Evolutionary conservation across 2,329 filamentous ascomycete species (phyloP).

Genomic region (Trichoderma arundinaceum): DNA sequence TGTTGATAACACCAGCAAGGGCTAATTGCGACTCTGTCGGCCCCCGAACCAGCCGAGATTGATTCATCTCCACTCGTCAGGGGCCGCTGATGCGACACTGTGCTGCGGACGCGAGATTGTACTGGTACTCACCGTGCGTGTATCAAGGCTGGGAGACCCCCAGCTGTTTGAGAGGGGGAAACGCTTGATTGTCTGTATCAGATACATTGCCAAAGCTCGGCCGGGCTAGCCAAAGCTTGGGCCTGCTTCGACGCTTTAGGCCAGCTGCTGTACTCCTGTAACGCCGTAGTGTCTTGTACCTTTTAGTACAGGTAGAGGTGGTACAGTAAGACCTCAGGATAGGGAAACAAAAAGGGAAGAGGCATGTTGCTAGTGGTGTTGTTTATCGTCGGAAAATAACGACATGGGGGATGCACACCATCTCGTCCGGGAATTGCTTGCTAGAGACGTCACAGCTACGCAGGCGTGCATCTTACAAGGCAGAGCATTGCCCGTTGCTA

Average conservation of each 20-base stretch:
- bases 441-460: not conserved
- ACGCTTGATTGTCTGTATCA: slow-evolving; percentile 25
- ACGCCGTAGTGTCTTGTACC: too few species aligned
- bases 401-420: slow-evolving; percentile 1
- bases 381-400: not conserved
- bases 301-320: too few species aligned
- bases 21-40: slow-evolving; percentile 2
- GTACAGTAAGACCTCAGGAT: not conserved
- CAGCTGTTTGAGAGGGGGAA: slow-evolving; percentile 5
- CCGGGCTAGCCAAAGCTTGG: not conserved
- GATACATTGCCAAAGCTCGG: slow-evolving; percentile 22
- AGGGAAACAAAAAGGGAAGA: not conserved
- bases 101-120: not conserved
- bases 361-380: too few species aligned
- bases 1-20: slow-evolving; percentile 9
- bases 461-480: not conserved
- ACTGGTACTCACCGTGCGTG: not conserved
- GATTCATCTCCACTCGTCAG: slow-evolving; percentile 27
- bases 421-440: not conserved
- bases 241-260: not conserved
- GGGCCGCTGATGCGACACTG: slow-evolving; percentile 20
- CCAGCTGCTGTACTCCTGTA: not conserved
- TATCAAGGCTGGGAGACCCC: not conserved
- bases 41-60: slow-evolving; percentile 29
- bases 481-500: not conserved